Percentiles rank a stretch among this genome's conserved stretches.
These are phyloP conservation scores for Aspergillus clavatus DNA, from an alignment of 2,329 filamentous ascomycete genomes.

Conservation along the genomic window DNA sequence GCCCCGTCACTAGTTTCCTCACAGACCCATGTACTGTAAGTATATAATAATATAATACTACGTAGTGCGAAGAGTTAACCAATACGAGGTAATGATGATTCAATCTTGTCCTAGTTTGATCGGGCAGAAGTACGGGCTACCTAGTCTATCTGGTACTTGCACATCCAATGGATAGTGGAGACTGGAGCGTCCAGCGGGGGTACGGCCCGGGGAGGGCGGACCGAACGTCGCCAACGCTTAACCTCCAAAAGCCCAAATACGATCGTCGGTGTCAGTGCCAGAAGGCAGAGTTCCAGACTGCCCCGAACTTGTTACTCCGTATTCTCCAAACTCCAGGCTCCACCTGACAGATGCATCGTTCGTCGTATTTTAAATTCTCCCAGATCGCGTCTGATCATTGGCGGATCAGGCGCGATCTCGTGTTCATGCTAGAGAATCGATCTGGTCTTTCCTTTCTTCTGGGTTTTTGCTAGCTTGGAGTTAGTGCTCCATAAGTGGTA, in stretches of 20 bases:
- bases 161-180: neutral
- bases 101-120: neutral
- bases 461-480: too few relatives aligned
- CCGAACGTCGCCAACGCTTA: slow-evolving; percentile 17
- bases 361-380: neutral
- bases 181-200: slow-evolving; percentile 6
- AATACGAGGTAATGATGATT: too few relatives aligned
- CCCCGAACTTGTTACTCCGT: too few relatives aligned
- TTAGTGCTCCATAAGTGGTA: neutral
- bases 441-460: slow-evolving; percentile 4
- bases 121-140: neutral
- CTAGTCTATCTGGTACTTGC: too few relatives aligned
- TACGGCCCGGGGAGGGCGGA: slow-evolving; percentile 16
- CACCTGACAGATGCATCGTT: neutral
- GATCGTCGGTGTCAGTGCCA: slow-evolving; percentile 14
- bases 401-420: slow-evolving; percentile 7
- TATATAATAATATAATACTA: too few relatives aligned
- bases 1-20: neutral
- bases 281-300: too few relatives aligned
- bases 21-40: too few relatives aligned
- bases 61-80: too few relatives aligned
- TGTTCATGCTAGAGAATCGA: slow-evolving; percentile 8
- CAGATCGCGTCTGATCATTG: slow-evolving; percentile 13
- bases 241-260: slow-evolving; percentile 14
- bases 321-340: neutral